These are phyloP conservation scores for Pythium scleroteichum DNA, from an alignment of 352 stramenopile species.

Conservation along the genomic window DNA sequence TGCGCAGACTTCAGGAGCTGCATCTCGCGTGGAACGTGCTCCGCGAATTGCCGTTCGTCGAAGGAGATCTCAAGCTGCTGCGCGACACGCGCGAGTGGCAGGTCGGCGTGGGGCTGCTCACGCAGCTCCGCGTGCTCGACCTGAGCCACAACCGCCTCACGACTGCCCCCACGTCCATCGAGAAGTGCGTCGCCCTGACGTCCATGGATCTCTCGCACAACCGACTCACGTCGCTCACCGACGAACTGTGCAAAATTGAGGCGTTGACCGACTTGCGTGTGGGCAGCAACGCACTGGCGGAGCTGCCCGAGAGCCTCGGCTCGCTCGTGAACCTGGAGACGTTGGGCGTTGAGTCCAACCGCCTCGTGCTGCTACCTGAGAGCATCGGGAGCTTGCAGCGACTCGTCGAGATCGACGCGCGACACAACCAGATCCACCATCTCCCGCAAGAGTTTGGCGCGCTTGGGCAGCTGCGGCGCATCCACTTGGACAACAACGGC, in stretches of 20 bases:
- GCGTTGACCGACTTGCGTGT: conserved; percentile 41
- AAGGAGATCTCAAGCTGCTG: conserved; percentile 68
- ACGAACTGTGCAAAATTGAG: conserved; percentile 43
- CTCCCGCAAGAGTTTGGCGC: conserved; percentile 44
- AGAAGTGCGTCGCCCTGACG: conserved; percentile 43
- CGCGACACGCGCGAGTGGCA: conserved; percentile 75
- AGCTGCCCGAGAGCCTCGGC: conserved; percentile 46
- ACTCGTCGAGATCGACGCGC: conserved; percentile 41
- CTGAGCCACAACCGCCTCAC: conserved; percentile 59
- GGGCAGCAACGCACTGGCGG: conserved; percentile 41
- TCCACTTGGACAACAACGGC: conserved; percentile 49
- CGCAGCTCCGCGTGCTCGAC: conserved; percentile 39
- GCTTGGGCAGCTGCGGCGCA: conserved; percentile 1
- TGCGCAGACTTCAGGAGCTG: conserved; percentile 43
- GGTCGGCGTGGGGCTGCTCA: conserved; percentile 57
- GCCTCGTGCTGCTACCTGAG: conserved; percentile 38
- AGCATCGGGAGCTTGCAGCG: conserved; percentile 41
- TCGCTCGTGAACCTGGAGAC: conserved; percentile 38
- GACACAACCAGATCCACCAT: conserved; percentile 44
- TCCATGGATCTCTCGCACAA: conserved; percentile 61
- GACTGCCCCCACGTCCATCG: conserved; percentile 46
- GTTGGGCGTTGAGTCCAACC: conserved; percentile 45
- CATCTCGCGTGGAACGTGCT: conserved; percentile 61
- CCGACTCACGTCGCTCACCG: conserved; percentile 31
- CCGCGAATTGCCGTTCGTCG: conserved; percentile 55